phyloP scores from a whole-genome alignment of 2,329 filamentous ascomycete species.

The Exophiala xenobiotica region DNA sequence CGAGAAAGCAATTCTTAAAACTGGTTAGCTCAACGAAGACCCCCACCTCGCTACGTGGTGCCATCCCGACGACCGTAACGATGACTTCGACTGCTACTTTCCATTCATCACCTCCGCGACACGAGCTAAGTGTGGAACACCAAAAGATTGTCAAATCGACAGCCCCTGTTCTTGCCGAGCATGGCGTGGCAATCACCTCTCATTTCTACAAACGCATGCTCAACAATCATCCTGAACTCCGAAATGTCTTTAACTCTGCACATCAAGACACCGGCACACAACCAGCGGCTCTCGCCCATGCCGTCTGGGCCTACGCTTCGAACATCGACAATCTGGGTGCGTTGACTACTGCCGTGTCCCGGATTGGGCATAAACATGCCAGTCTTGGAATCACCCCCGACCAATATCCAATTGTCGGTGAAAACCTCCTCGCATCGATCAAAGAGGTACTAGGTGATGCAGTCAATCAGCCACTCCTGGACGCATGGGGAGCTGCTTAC shows the following conservation, averaged over 20 bases:
- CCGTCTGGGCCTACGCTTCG: conserved; percentile 69
- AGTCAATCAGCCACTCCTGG: conserved; percentile 63
- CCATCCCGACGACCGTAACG: neutral
- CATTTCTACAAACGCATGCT: conserved; percentile 72
- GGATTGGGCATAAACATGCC: conserved; percentile 75
- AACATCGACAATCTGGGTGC: conserved; percentile 68
- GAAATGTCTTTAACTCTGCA: conserved; percentile 69
- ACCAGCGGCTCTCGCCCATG: conserved; percentile 65
- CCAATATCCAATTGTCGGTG: conserved; percentile 69
- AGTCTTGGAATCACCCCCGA: conserved; percentile 67
- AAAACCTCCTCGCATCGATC: conserved; percentile 67
- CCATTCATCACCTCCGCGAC: neutral
- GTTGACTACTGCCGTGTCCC: conserved; percentile 58
- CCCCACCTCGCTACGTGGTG: neutral
- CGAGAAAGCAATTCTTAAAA: neutral
- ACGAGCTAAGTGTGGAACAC: conserved; percentile 59
- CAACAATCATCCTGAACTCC: conserved; percentile 62
- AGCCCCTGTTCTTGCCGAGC: conserved; percentile 65
- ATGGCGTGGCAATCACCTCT: conserved; percentile 68
- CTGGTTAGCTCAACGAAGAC: neutral
- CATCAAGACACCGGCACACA: conserved; percentile 69
- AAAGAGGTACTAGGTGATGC: conserved; percentile 64
- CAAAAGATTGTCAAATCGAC: conserved; percentile 67
- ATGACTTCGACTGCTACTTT: neutral
- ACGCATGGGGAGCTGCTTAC: conserved; percentile 71